These are phyloP conservation scores for Microcyclospora pomicola DNA, from an alignment of 2,329 filamentous ascomycete species.

Conservation along the genomic window DNA sequence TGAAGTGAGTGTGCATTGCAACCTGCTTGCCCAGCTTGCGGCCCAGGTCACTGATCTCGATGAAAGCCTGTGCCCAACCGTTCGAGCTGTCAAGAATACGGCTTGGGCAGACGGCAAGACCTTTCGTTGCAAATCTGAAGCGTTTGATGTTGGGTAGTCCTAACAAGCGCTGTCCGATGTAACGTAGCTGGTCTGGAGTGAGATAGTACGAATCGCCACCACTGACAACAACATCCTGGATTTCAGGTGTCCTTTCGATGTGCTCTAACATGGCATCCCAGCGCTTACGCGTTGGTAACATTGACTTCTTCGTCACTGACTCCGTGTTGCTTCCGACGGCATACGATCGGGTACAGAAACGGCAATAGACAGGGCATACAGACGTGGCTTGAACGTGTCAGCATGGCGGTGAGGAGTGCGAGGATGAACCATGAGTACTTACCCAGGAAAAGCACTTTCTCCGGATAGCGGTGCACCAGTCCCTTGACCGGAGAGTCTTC, in stretches of 20 bases:
- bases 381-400: slow-evolving; percentile 35
- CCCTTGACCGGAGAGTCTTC: slow-evolving; percentile 43
- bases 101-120: slow-evolving; percentile 44
- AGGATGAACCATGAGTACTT: slow-evolving; percentile 11
- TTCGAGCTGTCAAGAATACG: slow-evolving; percentile 41
- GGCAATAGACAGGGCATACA: slow-evolving; percentile 50
- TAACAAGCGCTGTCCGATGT: slow-evolving; percentile 43
- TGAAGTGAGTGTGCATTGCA: slow-evolving; percentile 52
- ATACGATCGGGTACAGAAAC: slow-evolving; percentile 49
- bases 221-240: slow-evolving; percentile 49
- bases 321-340: slow-evolving; percentile 43
- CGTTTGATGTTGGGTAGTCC: slow-evolving; percentile 44
- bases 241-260: slow-evolving; percentile 35
- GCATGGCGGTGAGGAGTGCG: background rate
- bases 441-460: slow-evolving; percentile 50
- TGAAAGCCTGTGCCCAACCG: slow-evolving; percentile 39
- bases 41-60: slow-evolving; percentile 38
- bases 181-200: slow-evolving; percentile 36
- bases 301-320: slow-evolving; percentile 27
- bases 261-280: slow-evolving; percentile 46
- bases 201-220: slow-evolving; percentile 50
- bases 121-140: slow-evolving; percentile 49
- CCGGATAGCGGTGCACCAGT: slow-evolving; percentile 49
- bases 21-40: slow-evolving; percentile 43
- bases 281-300: slow-evolving; percentile 27